Conservation (phyloP, 768 basidiomycete genomes). For the Galerina marginata region DNA sequence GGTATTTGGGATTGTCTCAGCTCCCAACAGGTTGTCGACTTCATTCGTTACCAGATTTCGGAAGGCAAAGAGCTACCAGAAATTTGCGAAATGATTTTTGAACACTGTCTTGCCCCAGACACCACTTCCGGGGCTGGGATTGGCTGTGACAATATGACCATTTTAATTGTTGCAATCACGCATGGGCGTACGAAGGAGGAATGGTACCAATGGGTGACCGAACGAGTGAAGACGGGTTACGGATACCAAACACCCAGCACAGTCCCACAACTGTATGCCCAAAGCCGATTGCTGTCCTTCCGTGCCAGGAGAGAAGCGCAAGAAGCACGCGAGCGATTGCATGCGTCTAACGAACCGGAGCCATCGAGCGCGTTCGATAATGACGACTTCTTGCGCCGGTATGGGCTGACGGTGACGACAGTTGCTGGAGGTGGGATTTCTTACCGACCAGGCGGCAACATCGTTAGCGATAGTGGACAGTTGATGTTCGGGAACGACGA, state of each 20-base stretch:
- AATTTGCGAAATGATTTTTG: slow-evolving; percentile 89
- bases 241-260: slow-evolving; percentile 80
- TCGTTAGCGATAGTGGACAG: slow-evolving; percentile 52
- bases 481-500: slow-evolving; percentile 74
- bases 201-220: slow-evolving; percentile 90
- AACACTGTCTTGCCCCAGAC: slow-evolving; percentile 93
- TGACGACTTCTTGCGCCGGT: slow-evolving; percentile 33
- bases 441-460: slow-evolving; percentile 59
- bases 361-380: slow-evolving; percentile 25
- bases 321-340: slow-evolving; percentile 50
- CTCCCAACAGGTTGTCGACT: slow-evolving; percentile 92
- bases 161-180: slow-evolving; percentile 87
- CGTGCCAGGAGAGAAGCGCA: slow-evolving; percentile 64
- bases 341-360: slow-evolving; percentile 33
- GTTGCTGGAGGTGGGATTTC: slow-evolving; percentile 63
- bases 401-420: slow-evolving; percentile 32
- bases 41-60: slow-evolving; percentile 81
- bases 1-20: slow-evolving; percentile 98
- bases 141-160: slow-evolving; percentile 99
- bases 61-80: slow-evolving; percentile 80
- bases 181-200: slow-evolving; percentile 87
- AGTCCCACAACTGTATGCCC: slow-evolving; percentile 78
- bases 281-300: slow-evolving; percentile 66
- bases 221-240: slow-evolving; percentile 76
- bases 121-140: slow-evolving; percentile 90